phyloP scores from a whole-genome alignment of 441 rosid species.

The Bruguiera hainesii region DNA sequence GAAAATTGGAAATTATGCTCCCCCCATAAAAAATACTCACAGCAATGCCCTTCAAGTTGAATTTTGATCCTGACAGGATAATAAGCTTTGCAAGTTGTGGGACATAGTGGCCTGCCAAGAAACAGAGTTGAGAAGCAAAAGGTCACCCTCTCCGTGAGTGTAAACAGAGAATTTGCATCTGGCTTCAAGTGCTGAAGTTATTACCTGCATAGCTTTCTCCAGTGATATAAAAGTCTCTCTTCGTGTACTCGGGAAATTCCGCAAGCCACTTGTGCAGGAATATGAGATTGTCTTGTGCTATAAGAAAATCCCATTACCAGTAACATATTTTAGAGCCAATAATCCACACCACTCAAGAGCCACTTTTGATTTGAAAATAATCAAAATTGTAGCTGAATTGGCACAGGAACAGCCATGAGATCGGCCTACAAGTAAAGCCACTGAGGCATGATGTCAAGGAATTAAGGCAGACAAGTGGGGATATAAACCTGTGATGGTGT shows the following conservation, averaged over 20 bases:
- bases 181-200: neutral
- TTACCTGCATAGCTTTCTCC: slow-evolving; percentile 56
- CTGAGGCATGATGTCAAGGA: neutral
- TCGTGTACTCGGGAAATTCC: slow-evolving; percentile 37
- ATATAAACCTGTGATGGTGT: slow-evolving; percentile 31
- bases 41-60: slow-evolving; percentile 39
- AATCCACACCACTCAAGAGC: too few relatives aligned
- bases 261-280: slow-evolving; percentile 38
- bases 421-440: neutral
- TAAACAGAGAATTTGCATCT: neutral
- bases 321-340: neutral
- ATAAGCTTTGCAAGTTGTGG: slow-evolving; percentile 42
- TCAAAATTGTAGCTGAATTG: too few relatives aligned
- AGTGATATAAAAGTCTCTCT: slow-evolving; percentile 34
- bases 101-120: slow-evolving; percentile 37
- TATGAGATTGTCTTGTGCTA: slow-evolving; percentile 17
- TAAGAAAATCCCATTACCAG: neutral
- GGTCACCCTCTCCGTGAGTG: neutral
- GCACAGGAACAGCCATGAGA: too few relatives aligned
- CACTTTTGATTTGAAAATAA: too few relatives aligned
- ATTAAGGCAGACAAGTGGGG: neutral
- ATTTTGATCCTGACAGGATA: slow-evolving; percentile 21
- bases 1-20: neutral
- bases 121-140: neutral
- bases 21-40: slow-evolving; percentile 20